Conservation (phyloP, 73 alveolate genomes). For the Paramecium tetraurelia region DNA sequence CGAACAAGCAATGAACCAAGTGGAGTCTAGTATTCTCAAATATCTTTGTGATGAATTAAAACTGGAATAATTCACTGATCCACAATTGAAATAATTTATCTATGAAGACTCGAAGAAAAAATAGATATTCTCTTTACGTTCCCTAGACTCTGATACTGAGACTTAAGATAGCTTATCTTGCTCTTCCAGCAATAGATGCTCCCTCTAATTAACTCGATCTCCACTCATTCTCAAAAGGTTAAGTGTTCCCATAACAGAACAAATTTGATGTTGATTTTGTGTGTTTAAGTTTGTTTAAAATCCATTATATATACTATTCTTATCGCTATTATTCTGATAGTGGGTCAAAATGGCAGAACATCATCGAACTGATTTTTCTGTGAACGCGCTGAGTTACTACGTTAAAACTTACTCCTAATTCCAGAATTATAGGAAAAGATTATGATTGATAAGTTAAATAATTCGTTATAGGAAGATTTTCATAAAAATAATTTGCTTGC, state of each 20-base stretch:
- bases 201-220: neutral
- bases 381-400: neutral
- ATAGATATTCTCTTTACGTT: neutral
- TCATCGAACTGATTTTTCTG: neutral
- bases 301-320: neutral
- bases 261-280: neutral
- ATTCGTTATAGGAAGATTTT: neutral
- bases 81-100: neutral
- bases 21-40: neutral
- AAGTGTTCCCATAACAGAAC: neutral
- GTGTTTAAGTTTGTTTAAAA: neutral
- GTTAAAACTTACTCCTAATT: neutral
- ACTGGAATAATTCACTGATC: neutral
- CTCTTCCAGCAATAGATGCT: neutral
- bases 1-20: neutral
- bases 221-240: constrained; percentile 38
- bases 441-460: neutral
- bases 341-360: neutral
- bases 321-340: neutral
- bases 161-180: neutral
- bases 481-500: neutral
- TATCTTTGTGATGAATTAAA: neutral
- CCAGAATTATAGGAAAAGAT: neutral
- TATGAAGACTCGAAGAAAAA: neutral
- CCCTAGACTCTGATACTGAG: constrained; percentile 44